Evolutionary conservation across 2,329 filamentous ascomycete species (phyloP), one percentile per base, ranked within the genome.

Genomic region (Xylaria sp.): DNA sequence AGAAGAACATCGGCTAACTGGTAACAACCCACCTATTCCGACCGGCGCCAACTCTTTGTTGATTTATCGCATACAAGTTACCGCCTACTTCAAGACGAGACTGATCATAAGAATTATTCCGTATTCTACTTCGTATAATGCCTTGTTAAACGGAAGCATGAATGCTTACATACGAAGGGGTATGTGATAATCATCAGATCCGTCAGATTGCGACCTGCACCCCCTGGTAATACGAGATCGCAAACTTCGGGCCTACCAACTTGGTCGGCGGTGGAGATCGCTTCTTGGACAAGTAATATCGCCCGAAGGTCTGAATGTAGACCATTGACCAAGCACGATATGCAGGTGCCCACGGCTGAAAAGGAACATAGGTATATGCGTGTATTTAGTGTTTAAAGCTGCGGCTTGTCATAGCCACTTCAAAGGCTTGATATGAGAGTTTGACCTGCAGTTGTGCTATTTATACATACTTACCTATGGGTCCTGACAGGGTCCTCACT

Each of bases 211-310:
- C 34, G 55, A 59, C 24, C 21, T 32, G 32, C 54, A 54, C 24
- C 47, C 62, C 62, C 55, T 53, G 32, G 60, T 50, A 64, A 64
- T 64, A 64, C 61, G 61, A 64, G 61, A 51, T 36, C 61, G 14
- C 19, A 57, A 39, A 50, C 30, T 30, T 62, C 50, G 60, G 60
- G 36, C 24, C 60, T 61, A 42, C 39, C 14, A 42, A 53, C 45
- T 50, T 34, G 2, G 45, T 9, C 24, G 5, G 19, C n/a, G 39
- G 45, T 51, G 57, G 45, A 17, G 57, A 61, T 51, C 21, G 14
- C 24, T 27, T 53, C n/a, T 36, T 36, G 21, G 6, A 30, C 36
- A 45, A 45, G 34, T 30, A 55, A 48, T 11, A 42, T 42, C 39
- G 14, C 39, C n/a, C 24, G n/a, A 50, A 50, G 24, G 7, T 32